Conservation (phyloP, 2,329 filamentous ascomycete genomes). For the Amylocarpus encephaloides region DNA sequence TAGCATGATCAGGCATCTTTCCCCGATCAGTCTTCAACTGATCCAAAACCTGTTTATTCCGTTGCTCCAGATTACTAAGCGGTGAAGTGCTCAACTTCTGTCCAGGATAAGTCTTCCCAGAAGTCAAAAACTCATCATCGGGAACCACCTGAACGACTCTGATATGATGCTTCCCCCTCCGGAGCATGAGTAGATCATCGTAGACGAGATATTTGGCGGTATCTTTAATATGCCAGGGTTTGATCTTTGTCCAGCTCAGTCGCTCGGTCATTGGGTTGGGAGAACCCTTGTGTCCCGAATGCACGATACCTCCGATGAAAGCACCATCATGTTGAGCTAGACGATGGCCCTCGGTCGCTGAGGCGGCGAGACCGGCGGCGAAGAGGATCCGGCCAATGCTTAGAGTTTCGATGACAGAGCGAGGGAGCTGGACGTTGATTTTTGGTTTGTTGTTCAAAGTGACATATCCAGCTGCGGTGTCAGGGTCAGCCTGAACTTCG, state of each 20-base stretch:
- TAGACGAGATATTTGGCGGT: slow-evolving; percentile 57
- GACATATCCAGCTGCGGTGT: slow-evolving; percentile 3
- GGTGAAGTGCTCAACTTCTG: not conserved
- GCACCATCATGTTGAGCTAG: slow-evolving; percentile 49
- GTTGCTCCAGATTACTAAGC: slow-evolving; percentile 5
- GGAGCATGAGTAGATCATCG: slow-evolving; percentile 50
- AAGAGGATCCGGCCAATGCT: slow-evolving; percentile 54
- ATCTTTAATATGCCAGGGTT: slow-evolving; percentile 50
- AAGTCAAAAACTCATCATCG: slow-evolving; percentile 39
- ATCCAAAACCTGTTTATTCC: slow-evolving; percentile 4
- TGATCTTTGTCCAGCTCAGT: slow-evolving; percentile 56
- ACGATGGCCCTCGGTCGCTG: slow-evolving; percentile 52
- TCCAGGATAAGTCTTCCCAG: slow-evolving; percentile 7
- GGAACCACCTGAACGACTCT: slow-evolving; percentile 53
- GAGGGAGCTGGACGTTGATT: slow-evolving; percentile 53
- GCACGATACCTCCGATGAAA: slow-evolving; percentile 52
- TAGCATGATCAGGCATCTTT: not conserved
- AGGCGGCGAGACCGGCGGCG: slow-evolving; percentile 52
- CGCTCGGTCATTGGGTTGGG: slow-evolving; percentile 42
- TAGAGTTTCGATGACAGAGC: slow-evolving; percentile 45
- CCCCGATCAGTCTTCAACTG: not conserved
- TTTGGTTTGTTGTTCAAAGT: slow-evolving; percentile 43
- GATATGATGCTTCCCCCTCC: slow-evolving; percentile 58
- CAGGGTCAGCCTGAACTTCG: slow-evolving; percentile 3
- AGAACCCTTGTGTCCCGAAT: slow-evolving; percentile 31